Evolutionary conservation across 1,284 basidiomycete species (phyloP), one percentile per base, ranked within the genome.

Genomic region (Cerioporus squamosus): DNA sequence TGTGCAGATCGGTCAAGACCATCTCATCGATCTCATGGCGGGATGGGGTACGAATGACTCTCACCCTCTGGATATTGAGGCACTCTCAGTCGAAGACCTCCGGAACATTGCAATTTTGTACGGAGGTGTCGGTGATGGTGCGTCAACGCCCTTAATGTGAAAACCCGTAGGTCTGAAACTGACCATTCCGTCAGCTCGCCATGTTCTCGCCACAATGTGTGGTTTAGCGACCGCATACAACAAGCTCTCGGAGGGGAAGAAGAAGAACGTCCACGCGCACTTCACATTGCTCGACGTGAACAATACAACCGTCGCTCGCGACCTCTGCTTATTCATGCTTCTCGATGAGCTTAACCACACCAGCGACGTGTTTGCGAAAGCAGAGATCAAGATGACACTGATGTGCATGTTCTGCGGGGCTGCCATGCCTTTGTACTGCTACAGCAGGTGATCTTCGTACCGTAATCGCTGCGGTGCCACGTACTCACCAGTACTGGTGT

Each of bases 241-340:
- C 18, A 48, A 40, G 7, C 47, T 71, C 4, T 40, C 47, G 14
- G 53, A 57, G 22, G 6, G 10, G 5, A 60, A 62, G 24, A 44
- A 51, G 22, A 24, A 44, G 10, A n/a, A 22, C 5, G 54, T 70
- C 43, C 54, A 57, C 18, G 57, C 60, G 1, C 69, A 72, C 40
- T 51, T 70, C 9, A 70, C 70, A 0, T 53, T 70, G 26, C 51
- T 67, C 4, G 70, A 71, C 47, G 59, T 69, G 15, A 66, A 72
- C 36, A 64, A 68, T 9, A 58, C 56, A 2, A 56, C 61, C 0
- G 54, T 72, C 5, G 62, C 68, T 5, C 66, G 70, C 8, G 70
- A 70, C 48, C 57, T 71, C 14, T 57, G 60, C 42, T 40, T 71
- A 23, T 39, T 70, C 9, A 48, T 65, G 26, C 57, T 71, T 24